A percentile compares a stretch with the other conserved stretches of the same genome.
These are phyloP conservation scores for Arxiozyma slooffiae DNA, from an alignment of 1,139 yeast genomes.

Conservation along the genomic window DNA sequence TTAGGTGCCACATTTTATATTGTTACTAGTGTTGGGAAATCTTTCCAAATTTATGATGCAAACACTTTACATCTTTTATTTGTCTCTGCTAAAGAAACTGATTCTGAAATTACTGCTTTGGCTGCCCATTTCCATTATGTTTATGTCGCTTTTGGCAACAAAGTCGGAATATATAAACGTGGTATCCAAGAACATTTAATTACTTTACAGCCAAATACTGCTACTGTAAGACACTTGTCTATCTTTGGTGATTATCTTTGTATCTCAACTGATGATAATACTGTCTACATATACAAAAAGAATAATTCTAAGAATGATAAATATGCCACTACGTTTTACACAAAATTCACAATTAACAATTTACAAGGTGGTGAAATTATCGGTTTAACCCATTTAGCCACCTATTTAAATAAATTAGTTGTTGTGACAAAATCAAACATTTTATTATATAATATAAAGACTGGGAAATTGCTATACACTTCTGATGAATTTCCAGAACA, in stretches of 20 bases:
- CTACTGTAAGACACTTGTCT: slow-evolving; percentile 41
- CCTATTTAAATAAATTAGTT: slow-evolving; percentile 81
- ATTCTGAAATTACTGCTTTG: slow-evolving; percentile 57
- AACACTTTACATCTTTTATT: slow-evolving; percentile 76
- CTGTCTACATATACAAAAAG: slow-evolving; percentile 50
- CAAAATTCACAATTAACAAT: slow-evolving; percentile 47
- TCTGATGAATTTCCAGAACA: slow-evolving; percentile 43
- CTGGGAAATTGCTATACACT: slow-evolving; percentile 62
- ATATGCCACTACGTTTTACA: slow-evolving; percentile 55
- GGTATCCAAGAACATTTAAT: slow-evolving; percentile 61
- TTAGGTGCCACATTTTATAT: slow-evolving; percentile 81
- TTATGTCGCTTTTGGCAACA: slow-evolving; percentile 64
- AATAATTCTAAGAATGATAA: slow-evolving; percentile 40
- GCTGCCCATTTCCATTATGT: slow-evolving; percentile 79
- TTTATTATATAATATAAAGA: slow-evolving; percentile 58
- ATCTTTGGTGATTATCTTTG: slow-evolving; percentile 77
- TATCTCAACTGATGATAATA: slow-evolving; percentile 43
- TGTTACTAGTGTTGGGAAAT: slow-evolving; percentile 80
- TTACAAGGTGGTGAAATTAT: slow-evolving; percentile 58
- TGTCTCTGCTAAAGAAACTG: slow-evolving; percentile 74
- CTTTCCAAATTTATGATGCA: slow-evolving; percentile 91
- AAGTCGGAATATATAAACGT: slow-evolving; percentile 71
- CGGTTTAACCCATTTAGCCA: slow-evolving; percentile 72
- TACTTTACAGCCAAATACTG: slow-evolving; percentile 18
- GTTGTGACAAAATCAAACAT: slow-evolving; percentile 60